Conservation (phyloP, 2,329 filamentous ascomycete species). For the Stachybotrys elegans region DNA sequence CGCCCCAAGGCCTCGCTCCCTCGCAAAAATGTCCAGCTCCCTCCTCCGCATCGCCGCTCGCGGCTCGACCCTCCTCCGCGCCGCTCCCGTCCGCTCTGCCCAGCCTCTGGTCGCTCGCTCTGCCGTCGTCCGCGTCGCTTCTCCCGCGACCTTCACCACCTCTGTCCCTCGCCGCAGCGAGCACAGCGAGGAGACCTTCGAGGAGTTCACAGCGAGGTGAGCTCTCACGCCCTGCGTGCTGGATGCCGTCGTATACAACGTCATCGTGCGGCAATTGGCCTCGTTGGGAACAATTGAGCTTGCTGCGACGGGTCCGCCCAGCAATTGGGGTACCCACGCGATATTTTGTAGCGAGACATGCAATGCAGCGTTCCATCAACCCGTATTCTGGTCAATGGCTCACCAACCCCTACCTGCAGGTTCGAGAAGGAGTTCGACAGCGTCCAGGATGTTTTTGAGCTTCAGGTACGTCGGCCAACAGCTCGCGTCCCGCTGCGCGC, state of each 20-base stretch:
- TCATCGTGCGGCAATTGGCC: neutral
- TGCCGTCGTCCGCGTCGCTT: slow-evolving; percentile 44
- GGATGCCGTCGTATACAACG: slow-evolving; percentile 12
- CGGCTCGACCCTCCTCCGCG: slow-evolving; percentile 60
- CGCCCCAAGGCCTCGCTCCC: slow-evolving; percentile 19
- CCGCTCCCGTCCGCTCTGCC: slow-evolving; percentile 54
- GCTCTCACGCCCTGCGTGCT: slow-evolving; percentile 21
- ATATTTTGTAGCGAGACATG: slow-evolving; percentile 3
- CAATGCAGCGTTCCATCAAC: slow-evolving; percentile 2
- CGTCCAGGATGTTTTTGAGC: slow-evolving; percentile 99
- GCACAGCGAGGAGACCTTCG: slow-evolving; percentile 94
- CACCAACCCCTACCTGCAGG: slow-evolving; percentile 44
- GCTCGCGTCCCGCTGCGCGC: slow-evolving; percentile 4
- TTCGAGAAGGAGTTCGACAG: slow-evolving; percentile 99
- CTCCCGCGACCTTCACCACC: slow-evolving; percentile 59
- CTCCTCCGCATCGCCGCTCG: slow-evolving; percentile 69
- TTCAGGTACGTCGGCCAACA: slow-evolving; percentile 66
- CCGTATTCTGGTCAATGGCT: slow-evolving; percentile 18
- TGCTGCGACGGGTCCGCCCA: neutral
- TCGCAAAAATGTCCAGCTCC: slow-evolving; percentile 58
- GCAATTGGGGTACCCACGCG: neutral
- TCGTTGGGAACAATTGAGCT: neutral
- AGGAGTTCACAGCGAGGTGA: slow-evolving; percentile 98
- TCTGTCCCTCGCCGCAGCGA: slow-evolving; percentile 48
- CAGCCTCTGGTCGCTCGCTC: slow-evolving; percentile 51